phyloP scores from a whole-genome alignment of 1,139 yeast genomes.

The Pichia sp. region DNA sequence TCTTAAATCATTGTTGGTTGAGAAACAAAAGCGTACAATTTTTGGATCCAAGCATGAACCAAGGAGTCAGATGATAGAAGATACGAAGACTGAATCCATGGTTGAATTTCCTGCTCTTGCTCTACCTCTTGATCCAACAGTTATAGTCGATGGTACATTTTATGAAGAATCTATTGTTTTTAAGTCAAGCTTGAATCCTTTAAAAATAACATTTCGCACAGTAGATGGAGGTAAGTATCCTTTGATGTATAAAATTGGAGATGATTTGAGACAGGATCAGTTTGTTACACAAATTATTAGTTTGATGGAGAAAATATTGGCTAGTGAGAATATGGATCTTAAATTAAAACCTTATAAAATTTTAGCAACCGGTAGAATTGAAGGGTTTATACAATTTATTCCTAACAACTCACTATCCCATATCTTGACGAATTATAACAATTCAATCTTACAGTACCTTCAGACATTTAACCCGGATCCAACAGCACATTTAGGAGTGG shows the following conservation, averaged over 20 bases:
- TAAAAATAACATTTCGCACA: constrained; percentile 64
- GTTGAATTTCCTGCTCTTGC: constrained; percentile 50
- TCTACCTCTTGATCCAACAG: constrained; percentile 65
- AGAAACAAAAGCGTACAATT: constrained; percentile 21
- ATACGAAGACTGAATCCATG: constrained; percentile 24
- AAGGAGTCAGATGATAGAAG: constrained; percentile 14
- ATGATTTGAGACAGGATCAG: constrained; percentile 94
- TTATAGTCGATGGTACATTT: constrained; percentile 63
- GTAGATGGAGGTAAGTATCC: constrained; percentile 50
- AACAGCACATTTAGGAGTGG: constrained; percentile 62
- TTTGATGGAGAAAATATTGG: constrained; percentile 81
- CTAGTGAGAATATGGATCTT: constrained; percentile 85
- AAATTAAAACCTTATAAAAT: constrained; percentile 84
- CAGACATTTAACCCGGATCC: constrained; percentile 58
- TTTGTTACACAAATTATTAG: constrained; percentile 86
- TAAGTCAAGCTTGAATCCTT: constrained; percentile 83
- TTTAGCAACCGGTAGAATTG: constrained; percentile 82
- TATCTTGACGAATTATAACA: constrained; percentile 63
- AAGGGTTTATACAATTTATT: constrained; percentile 88
- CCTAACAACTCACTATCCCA: constrained; percentile 88
- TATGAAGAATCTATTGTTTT: constrained; percentile 82
- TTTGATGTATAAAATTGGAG: constrained; percentile 91
- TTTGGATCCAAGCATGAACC: constrained; percentile 16
- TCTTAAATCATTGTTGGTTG: constrained; percentile 30
- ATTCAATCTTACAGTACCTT: constrained; percentile 66